Evolutionary conservation across 179 eudicot species (phyloP), one percentile per base, ranked within the genome.

Genomic region (Heliamphora pulchella): DNA sequence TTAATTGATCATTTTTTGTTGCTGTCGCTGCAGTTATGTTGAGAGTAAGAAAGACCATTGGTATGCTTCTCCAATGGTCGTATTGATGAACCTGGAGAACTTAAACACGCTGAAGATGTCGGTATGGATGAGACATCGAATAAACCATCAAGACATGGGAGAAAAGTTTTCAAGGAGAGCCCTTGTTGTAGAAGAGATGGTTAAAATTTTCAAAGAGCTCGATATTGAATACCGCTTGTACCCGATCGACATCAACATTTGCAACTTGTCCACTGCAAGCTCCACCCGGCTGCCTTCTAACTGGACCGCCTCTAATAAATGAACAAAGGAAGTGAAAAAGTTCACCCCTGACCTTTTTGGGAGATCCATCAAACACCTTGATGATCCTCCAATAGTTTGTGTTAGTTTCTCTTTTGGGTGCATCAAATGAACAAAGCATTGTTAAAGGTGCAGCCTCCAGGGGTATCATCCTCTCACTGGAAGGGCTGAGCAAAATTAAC

Each of bases 141-240:
- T 93, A 84, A 93, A 93, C 82, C 87, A 87, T 80, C 98, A 93
- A 73, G 91, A 93, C 81, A 91, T 93, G 88, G 93, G 86, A 1
- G 93, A 89, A 61, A 91, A 84, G 81, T 89, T 82, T 81, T 61
- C 1, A 13, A 90, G 98, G 58, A 78, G 98, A 73, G 92, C 91
- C 48, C 82, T 83, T 55, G 63, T 93, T 76, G 22, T 90, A 0
- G 96, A 93, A 74, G 97, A 93, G 82, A 86, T 92, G 82, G 59
- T 89, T 17, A 89, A 84, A 79, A 87, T 89, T 39, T 87, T 88
- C 69, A 83, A 83, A 80, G 97, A 93, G 59, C 88, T 90, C 9
- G 97, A 91, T 72, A 82, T 93, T 0, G 97, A 93, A 57, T 93
- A 88, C 54, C 86, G 94, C 0, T 57, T 89, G 4, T 82, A 82